Percentiles rank a stretch among this genome's conserved stretches.
phyloP scores from a whole-genome alignment of 1,284 basidiomycete genomes.

The Paramarasmius palmivorus region DNA sequence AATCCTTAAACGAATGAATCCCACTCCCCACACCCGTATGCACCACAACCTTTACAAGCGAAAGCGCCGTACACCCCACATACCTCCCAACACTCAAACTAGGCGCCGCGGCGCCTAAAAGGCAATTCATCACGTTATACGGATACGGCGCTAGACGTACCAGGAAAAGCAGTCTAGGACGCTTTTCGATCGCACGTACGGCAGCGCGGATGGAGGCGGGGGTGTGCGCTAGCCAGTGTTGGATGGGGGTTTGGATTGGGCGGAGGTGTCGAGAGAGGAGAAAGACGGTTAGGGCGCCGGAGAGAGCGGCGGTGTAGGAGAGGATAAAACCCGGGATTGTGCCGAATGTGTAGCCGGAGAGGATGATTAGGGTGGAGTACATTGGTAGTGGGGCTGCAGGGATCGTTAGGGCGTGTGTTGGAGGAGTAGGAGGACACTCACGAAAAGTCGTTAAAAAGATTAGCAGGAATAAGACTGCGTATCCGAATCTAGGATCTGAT shows the following conservation, averaged over 20 bases:
- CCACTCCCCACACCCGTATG: constrained; percentile 83
- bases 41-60: constrained; percentile 83
- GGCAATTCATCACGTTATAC: constrained; percentile 89
- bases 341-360: constrained; percentile 87
- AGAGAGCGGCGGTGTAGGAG: constrained; percentile 83
- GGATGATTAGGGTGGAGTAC: constrained; percentile 85
- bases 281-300: constrained; percentile 81
- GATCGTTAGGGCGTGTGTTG: constrained; percentile 1
- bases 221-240: too few relatives aligned
- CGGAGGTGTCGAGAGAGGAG: constrained; percentile 71
- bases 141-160: constrained; percentile 85
- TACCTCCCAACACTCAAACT: constrained; percentile 81
- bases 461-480: constrained; percentile 70
- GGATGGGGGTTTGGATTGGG: too few relatives aligned
- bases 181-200: constrained; percentile 85
- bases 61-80: constrained; percentile 77
- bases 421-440: constrained; percentile 43
- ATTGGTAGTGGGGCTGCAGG: constrained; percentile 74
- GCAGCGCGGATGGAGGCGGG: constrained; percentile 61
- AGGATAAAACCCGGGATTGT: constrained; percentile 77
- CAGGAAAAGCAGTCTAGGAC: constrained; percentile 81
- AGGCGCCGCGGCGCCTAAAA: constrained; percentile 78
- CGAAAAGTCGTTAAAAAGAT: constrained; percentile 84
- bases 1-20: constrained; percentile 80
- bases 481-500: constrained; percentile 64